Conservation (phyloP, 805 yeast genomes). For the Metschnikowia amazonensis region DNA sequence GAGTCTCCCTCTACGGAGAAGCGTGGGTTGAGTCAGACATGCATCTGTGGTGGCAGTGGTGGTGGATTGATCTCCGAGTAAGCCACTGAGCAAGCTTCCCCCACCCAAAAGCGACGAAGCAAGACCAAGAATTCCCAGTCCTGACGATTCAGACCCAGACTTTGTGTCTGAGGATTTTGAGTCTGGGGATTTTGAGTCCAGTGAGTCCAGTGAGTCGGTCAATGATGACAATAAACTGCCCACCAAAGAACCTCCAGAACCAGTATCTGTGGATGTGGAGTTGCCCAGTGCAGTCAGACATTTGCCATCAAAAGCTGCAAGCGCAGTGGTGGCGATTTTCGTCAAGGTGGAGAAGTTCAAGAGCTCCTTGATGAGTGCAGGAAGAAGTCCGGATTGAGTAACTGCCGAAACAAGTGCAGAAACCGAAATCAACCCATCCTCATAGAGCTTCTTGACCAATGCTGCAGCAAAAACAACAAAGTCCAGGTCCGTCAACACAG, state of each 20-base stretch:
- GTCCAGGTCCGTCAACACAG: conserved; percentile 35
- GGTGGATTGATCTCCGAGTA: conserved; percentile 10
- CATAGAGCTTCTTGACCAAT: conserved; percentile 30
- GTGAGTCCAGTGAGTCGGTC: not conserved
- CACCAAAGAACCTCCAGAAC: not conserved
- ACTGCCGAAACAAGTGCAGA: conserved; percentile 29
- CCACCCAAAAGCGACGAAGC: conserved; percentile 5
- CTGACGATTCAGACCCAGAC: conserved; percentile 1
- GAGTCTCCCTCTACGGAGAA: conserved; percentile 8
- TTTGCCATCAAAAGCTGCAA: conserved; percentile 32
- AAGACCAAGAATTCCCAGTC: conserved; percentile 3
- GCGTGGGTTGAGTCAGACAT: conserved; percentile 9
- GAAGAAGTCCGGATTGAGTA: conserved; percentile 30
- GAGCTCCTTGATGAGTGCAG: conserved; percentile 31
- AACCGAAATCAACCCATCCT: conserved; percentile 28
- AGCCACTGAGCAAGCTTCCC: conserved; percentile 9
- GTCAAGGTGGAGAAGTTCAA: conserved; percentile 31
- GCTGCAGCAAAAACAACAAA: conserved; percentile 37
- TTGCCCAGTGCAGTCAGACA: conserved; percentile 20
- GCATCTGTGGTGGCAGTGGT: conserved; percentile 12
- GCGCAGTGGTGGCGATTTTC: conserved; percentile 34
- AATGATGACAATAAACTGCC: conserved; percentile 3
- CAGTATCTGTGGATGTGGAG: conserved; percentile 1
- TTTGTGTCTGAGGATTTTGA: no score
- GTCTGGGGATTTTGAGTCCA: not conserved